Base-by-base conservation (phyloP, 192 early-diverging fungal genomes). In the Umbelopsis sp. region DNA sequence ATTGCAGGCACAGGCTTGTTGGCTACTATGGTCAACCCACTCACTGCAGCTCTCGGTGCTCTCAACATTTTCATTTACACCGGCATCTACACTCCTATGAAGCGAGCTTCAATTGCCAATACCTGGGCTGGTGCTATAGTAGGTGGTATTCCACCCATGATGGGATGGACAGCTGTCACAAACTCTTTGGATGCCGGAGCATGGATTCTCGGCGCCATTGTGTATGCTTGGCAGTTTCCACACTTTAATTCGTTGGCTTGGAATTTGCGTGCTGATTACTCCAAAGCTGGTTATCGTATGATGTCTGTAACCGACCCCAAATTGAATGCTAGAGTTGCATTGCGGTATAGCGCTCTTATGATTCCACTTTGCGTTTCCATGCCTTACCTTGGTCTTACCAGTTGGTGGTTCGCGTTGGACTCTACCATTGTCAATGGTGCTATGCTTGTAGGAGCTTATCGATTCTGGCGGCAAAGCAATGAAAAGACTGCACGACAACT, bases 151-250 rank as follows among this genome's bases (percentile, higher is more conserved):
- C 97, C 97, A 36, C 97, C 97, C 5, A 90, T 99, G 85, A 97
- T 99, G 91, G 97, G 97, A 2, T 99, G 95, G 94, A 87, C 92
- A 1, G 97, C 97, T 7, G 91, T 88, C 32, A 95, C 96, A 0
- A 91, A 91, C 31, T 56, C 80, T 9, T 54, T 90, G 21, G 93
- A 91, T 22, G 76, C 89, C 4, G 95, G 93, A 24, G 91, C 94
- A 1, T 92, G 89, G 89, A 72, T 97, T 3, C 74, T 99, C 66
- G 96, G 88, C 21, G 85, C 78, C 0, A 81, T 95, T 2, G 81
- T 99, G 45, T 99, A 94, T 80, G 92, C 95, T 0, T 99, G 97
- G 97, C 97, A 99, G 84, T 99, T 99, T 79, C 97, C 97, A 31
- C 97, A 99, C 76, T 99, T 99, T 76, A 99, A 99, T 81, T 87